Base-by-base conservation (phyloP, 2,329 filamentous ascomycete species). In the Magnaporthiopsis rhizophila region DNA sequence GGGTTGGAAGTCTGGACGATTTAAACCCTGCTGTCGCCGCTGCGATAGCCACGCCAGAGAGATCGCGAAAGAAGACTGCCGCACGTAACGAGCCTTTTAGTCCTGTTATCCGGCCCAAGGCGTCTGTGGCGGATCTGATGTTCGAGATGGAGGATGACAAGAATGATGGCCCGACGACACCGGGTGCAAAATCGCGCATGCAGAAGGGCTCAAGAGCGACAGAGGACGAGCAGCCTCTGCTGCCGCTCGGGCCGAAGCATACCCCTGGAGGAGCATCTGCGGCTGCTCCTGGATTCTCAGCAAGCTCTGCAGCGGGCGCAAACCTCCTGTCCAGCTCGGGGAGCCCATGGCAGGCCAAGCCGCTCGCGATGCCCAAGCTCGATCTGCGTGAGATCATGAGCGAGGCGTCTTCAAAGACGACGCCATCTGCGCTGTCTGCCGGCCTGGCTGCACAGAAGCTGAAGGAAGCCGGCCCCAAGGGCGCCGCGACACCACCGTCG, bases 101-200 rank as follows among this genome's bases (percentile, higher is more conserved):
- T 64, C 91, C 92, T 0, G 80, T 78, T 24, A 79, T 95, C 59
- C 87, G 85, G 64, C 82, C 89, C 1, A 92, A 86, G 70, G 82
- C 82, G 26, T 93, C 89, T 0, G 79, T 83, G 1, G 82, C 82
- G 53, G 93, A 97, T 69, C 81, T 97, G 64, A 96, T 97, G 74
- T 97, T 97, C 72, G 87, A 91, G 68, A 97, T 97, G 92, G 94
- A 97, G 65, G 92, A 96, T 53, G 91, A 92, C 58, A 82, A 59
- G 59, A 61, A 63, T 38, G 60, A 62, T n/a, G 53, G 15, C 24
- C 45, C 53, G 34, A 30, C 57, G 11, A 58, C 45, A 9, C 61
- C 61, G 18, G 7, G 28, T 13, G 30, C 34, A 5, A 65, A 58
- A 28, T 26, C 30, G n/a, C 62, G 32, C 36, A 38, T 13, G 36